Evolutionary conservation across 2,329 filamentous ascomycete genomes (phyloP), one percentile per base, ranked within the genome.

Genomic region (Aureobasidium sp.): DNA sequence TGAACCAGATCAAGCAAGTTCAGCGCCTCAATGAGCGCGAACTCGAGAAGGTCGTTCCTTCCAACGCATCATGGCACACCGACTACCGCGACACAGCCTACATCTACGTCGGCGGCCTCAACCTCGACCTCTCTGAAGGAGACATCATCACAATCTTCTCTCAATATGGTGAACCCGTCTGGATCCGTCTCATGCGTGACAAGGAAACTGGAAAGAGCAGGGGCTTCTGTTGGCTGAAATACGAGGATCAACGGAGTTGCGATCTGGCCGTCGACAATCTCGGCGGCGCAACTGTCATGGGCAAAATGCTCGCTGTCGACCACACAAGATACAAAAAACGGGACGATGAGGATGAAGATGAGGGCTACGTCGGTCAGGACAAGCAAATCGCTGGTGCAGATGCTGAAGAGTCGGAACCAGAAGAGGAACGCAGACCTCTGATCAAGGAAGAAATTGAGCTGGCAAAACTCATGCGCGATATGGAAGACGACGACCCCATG

Each of bases 61-160:
- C 92, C 46, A 87, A 91, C 76, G 93, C 88, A 66, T 97, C 93
- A 62, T 97, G 93, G 93, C 93, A 97, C 74, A 87, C 88, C 74
- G 95, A 99, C 79, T 99, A 97, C 77, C 90, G 91, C 77, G 94
- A 96, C 78, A 97, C 94, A 1, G 95, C 94, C 64, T 99, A 93
- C 75, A 80, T 99, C 73, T 96, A 97, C 80, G 92, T 99, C 68
- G 95, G 95, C 71, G 93, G 93, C 32, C 83, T 99, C 13, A 91
- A 92, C 3, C 96, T 89, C 76, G 90, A 96, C 70, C 83, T 99
- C 44, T 91, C 91, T 53, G 94, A 99, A 78, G 95, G 95, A 75
- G 94, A 99, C 76, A 83, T 99, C 65, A 85, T 97, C 67, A 92
- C 92, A 12, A 95, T 99, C 64, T 99, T 97, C 79, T 96, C 91